Percentiles rank a stretch among this genome's conserved stretches.
These are phyloP conservation scores for Articulospora tetracladia DNA, from an alignment of 495 filamentous ascomycete species.

Conservation along the genomic window DNA sequence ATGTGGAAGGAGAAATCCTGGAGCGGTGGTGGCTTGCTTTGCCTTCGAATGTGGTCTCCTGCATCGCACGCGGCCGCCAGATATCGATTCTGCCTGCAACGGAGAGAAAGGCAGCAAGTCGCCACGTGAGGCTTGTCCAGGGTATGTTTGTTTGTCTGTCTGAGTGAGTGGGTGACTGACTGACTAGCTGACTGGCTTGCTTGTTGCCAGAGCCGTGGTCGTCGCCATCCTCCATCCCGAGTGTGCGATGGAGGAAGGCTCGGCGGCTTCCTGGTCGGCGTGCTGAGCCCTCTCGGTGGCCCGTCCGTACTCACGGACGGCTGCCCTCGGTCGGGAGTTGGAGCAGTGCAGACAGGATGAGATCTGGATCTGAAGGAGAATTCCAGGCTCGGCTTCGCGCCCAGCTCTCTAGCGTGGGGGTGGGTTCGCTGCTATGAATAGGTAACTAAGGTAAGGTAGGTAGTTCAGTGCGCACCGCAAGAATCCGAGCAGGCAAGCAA, in stretches of 20 bases:
- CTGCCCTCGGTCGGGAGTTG: too few species aligned
- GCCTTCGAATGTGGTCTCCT: neutral
- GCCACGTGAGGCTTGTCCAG: neutral
- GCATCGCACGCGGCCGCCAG: neutral
- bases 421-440: neutral
- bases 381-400: neutral
- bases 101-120: neutral
- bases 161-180: too few species aligned
- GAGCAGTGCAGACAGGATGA: too few species aligned
- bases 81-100: neutral
- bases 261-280: neutral
- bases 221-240: neutral
- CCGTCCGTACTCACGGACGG: neutral
- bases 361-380: neutral
- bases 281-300: neutral
- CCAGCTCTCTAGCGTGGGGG: neutral
- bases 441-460: too few species aligned
- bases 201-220: too few species aligned
- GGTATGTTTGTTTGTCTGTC: too few species aligned
- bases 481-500: too few species aligned
- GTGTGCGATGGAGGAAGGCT: neutral
- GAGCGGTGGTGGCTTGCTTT: neutral
- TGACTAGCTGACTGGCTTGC: too few species aligned
- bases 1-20: neutral
- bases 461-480: too few species aligned